These are phyloP conservation scores for Phlebiopsis flavidoalba DNA, from an alignment of 768 basidiomycete genomes.

Conservation along the genomic window DNA sequence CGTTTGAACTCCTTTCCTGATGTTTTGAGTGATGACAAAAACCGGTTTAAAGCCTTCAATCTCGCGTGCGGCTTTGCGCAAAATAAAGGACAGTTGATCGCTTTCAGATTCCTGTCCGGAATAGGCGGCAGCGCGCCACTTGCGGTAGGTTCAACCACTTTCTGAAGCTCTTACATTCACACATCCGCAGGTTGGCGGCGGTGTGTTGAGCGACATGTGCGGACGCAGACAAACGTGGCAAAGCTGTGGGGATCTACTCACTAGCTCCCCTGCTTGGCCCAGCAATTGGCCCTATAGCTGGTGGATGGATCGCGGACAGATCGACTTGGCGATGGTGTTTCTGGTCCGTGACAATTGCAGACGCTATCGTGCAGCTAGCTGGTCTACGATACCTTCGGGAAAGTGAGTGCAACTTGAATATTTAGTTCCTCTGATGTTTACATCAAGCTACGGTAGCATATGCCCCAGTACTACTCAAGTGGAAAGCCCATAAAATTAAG, in stretches of 20 bases:
- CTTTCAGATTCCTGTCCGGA: conserved; percentile 59
- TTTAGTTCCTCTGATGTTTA: conserved; percentile 11
- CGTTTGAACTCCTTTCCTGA: background rate
- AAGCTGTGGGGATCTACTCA: conserved; percentile 58
- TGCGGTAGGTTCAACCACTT: conserved; percentile 24
- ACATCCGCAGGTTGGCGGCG: conserved; percentile 50
- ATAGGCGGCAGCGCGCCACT: conserved; percentile 65
- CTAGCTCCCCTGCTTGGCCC: conserved; percentile 64
- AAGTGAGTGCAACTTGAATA: conserved; percentile 35
- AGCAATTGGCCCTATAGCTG: conserved; percentile 56
- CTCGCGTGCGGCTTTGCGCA: conserved; percentile 53
- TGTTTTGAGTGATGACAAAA: background rate
- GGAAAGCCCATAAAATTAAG: conserved; percentile 45
- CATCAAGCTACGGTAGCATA: conserved; percentile 19
- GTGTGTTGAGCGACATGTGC: conserved; percentile 61
- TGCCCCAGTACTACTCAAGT: conserved; percentile 33
- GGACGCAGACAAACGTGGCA: conserved; percentile 54
- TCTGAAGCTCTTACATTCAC: background rate
- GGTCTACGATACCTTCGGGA: conserved; percentile 57
- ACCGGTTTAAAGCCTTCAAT: conserved; percentile 34
- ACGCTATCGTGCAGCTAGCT: conserved; percentile 45
- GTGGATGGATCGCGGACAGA: conserved; percentile 57
- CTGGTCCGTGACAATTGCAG: conserved; percentile 60
- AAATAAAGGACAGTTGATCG: conserved; percentile 49
- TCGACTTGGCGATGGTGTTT: conserved; percentile 77